These are phyloP conservation scores for Pseudozyma tsukubaensis DNA, from an alignment of 1,284 basidiomycete species.

Conservation along the genomic window DNA sequence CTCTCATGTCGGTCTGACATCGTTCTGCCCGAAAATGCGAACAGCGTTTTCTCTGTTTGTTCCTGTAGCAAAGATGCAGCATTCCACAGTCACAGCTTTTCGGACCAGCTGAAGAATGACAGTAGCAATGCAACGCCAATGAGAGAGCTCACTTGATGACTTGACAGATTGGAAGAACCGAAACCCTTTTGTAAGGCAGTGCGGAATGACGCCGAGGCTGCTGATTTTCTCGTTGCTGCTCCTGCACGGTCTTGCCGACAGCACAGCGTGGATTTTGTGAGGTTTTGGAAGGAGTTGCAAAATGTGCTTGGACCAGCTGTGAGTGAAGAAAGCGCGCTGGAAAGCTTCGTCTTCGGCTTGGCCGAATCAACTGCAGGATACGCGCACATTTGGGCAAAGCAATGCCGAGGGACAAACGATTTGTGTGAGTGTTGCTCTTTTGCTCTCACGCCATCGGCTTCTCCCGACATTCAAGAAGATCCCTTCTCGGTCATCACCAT, in stretches of 20 bases:
- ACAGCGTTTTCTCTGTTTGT: too few relatives aligned
- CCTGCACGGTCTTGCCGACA: constrained; percentile 5
- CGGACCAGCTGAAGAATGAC: too few relatives aligned
- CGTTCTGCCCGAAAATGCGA: too few relatives aligned
- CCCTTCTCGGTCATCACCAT: not conserved
- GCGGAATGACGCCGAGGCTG: constrained; percentile 2
- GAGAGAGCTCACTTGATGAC: too few relatives aligned
- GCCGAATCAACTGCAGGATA: constrained; percentile 2
- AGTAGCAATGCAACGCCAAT: too few relatives aligned
- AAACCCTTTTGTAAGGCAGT: not conserved
- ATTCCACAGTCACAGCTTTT: too few relatives aligned
- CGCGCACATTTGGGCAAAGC: too few relatives aligned
- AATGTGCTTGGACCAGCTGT: constrained; percentile 20
- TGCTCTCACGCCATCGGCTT: constrained; percentile 1
- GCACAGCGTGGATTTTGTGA: not conserved
- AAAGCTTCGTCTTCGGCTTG: constrained; percentile 9
- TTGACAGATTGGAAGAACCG: not conserved
- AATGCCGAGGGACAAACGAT: too few relatives aligned
- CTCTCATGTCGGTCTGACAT: too few relatives aligned
- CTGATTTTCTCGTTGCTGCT: not conserved
- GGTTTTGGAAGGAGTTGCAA: not conserved
- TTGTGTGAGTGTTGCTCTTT: constrained; percentile 18
- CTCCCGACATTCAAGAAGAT: not conserved
- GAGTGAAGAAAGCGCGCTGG: constrained; percentile 10
- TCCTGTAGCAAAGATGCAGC: too few relatives aligned